Conservation (phyloP, 2,329 filamentous ascomycete species). For the Lanzia echinophila region DNA sequence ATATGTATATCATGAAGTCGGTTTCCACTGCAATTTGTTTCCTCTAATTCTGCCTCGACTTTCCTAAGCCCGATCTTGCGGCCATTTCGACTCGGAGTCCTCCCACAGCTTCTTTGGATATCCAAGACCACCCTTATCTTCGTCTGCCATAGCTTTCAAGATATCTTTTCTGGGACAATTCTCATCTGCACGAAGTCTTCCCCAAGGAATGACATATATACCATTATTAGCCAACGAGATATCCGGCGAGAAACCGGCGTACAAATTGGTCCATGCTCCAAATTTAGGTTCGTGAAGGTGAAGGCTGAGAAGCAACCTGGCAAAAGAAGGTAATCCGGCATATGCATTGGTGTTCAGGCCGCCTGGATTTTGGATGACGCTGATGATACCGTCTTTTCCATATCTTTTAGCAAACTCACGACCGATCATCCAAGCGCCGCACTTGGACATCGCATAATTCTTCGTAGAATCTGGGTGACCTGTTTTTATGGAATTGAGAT, state of each 20-base stretch:
- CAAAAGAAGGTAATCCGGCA: neutral
- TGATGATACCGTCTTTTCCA: constrained; percentile 9
- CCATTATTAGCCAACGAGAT: constrained; percentile 14
- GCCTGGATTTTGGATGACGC: constrained; percentile 16
- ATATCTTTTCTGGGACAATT: constrained; percentile 25
- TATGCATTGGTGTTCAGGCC: constrained; percentile 9
- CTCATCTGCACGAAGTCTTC: constrained; percentile 30
- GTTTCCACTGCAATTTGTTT: too few species aligned
- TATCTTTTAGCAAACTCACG: constrained; percentile 16
- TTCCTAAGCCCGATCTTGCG: constrained; percentile 4
- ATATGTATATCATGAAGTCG: too few species aligned
- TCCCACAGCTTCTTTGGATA: constrained; percentile 36
- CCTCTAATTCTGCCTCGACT: neutral
- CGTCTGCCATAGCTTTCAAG: constrained; percentile 25
- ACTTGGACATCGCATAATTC: constrained; percentile 16
- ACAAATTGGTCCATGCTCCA: constrained; percentile 16
- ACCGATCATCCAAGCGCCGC: constrained; percentile 10
- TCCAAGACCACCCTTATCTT: constrained; percentile 33
- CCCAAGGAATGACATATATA: constrained; percentile 40
- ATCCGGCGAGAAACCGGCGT: constrained; percentile 15
- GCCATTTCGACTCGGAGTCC: constrained; percentile 35
- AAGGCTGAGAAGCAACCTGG: neutral
- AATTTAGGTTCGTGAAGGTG: neutral
- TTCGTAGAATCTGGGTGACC: neutral
- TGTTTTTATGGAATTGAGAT: neutral